phyloP scores from a whole-genome alignment of 1,284 basidiomycete genomes.

The Tilletia indica region DNA sequence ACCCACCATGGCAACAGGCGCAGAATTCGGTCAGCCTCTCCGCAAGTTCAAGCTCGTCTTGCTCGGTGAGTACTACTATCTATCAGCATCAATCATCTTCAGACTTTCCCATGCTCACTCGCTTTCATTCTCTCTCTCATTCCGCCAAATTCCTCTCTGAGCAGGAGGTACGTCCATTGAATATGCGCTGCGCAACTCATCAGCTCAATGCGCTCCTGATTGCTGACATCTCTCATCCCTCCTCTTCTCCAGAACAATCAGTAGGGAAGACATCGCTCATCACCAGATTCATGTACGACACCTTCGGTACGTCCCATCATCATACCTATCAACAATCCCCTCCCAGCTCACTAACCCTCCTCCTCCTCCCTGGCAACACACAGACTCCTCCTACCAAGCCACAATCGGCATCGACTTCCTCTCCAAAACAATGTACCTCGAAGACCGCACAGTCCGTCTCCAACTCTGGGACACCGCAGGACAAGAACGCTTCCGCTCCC shows the following conservation, averaged over 20 bases:
- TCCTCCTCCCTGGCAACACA: neutral
- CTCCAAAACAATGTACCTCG: slow-evolving; percentile 99
- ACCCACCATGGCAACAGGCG: slow-evolving; percentile 14
- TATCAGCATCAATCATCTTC: neutral
- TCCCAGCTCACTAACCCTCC: neutral
- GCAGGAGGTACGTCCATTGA: neutral
- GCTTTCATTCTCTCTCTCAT: neutral
- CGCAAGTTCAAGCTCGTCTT: slow-evolving; percentile 57
- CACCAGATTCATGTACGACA: slow-evolving; percentile 95
- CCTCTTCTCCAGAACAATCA: slow-evolving; percentile 27
- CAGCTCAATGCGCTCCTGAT: no score
- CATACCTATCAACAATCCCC: neutral
- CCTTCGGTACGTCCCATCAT: slow-evolving; percentile 62
- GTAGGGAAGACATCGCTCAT: slow-evolving; percentile 79
- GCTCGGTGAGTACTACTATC: slow-evolving; percentile 32
- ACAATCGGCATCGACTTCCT: slow-evolving; percentile 99
- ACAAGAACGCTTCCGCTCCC: slow-evolving; percentile 91
- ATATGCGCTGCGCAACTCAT: neutral
- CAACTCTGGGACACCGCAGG: slow-evolving; percentile 99
- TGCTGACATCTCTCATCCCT: neutral
- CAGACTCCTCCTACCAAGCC: slow-evolving; percentile 97
- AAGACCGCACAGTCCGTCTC: slow-evolving; percentile 93
- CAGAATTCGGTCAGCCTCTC: slow-evolving; percentile 52
- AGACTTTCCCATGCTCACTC: neutral
- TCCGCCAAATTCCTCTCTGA: neutral